phyloP scores from a whole-genome alignment of 176 grass and related monocot species.

The Cenchrus fungigraminus region DNA sequence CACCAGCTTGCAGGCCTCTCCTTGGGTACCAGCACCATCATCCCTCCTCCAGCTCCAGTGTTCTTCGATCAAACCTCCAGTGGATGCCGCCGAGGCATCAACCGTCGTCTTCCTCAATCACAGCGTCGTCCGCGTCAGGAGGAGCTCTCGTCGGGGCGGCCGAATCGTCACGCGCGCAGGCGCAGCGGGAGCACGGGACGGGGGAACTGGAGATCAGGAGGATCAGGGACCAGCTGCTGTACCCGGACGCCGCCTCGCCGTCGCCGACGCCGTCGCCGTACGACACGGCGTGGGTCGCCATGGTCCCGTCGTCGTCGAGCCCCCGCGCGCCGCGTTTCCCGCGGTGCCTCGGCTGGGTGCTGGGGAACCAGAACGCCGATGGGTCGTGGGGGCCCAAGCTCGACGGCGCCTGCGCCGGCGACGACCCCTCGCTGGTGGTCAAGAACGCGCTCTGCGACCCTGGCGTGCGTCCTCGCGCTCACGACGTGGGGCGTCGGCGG shows the following conservation, averaged over 20 bases:
- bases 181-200: no score
- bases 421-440: background rate
- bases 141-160: no score
- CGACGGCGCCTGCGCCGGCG: no score
- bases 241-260: background rate
- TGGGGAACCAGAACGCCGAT: constrained; percentile 56
- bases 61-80: no score
- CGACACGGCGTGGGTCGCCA: constrained; percentile 42
- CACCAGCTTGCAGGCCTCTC: no score
- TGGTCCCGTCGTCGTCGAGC: constrained; percentile 51
- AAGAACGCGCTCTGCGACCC: constrained; percentile 55
- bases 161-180: no score
- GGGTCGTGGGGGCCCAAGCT: constrained; percentile 54
- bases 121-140: no score
- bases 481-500: constrained; percentile 51
- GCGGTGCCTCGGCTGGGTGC: constrained; percentile 58
- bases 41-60: no score
- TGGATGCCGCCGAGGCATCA: no score
- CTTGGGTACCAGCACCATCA: no score
- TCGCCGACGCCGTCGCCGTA: background rate
- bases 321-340: constrained; percentile 43
- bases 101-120: no score
- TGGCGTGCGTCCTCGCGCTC: constrained; percentile 67
- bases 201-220: background rate
- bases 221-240: background rate